Evolutionary conservation across 2,329 filamentous ascomycete genomes (phyloP), one percentile per base, ranked within the genome.

Genomic region (Lecanicillium sp.): DNA sequence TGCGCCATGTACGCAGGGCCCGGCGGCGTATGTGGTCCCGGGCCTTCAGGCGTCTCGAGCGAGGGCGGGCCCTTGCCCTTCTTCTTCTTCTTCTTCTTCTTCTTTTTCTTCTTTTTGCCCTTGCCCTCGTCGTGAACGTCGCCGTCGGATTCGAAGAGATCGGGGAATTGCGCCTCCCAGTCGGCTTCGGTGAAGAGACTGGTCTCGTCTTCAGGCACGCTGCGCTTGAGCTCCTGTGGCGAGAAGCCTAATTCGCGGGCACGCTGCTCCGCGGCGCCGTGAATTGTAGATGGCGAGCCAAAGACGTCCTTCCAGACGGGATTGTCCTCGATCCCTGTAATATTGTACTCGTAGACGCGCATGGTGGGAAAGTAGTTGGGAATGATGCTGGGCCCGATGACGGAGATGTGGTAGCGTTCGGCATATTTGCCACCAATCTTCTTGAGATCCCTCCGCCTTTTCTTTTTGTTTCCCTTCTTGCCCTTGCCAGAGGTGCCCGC

Each of bases 341-440:
- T 88, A 62, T 98, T 97, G 72, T 97, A 98, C 60, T 95, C 88
- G 54, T 91, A 74, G n/a, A 98, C 77, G n/a, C 90, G 81, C 26
- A 96, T 67, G 1, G 87, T 90, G 0, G 91, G 93, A 55, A 90
- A 93, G 65, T 89, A 95, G 61, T 93, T 96, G 6, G 91, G 93
- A 8, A 97, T 87, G 30, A 98, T 73, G 61, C 90, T 97, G 0
- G 91, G 87, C 39, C 84, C 80, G 48, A 97, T 84, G 21, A 93
- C 71, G 0, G 87, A 84, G 5, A 95, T 66, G 45, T 90, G 84
- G 63, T 89, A 98, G 44, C 90, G 79, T 67, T 98, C 90, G 3
- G 83, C 90, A 69, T 81, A 95, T 52, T 79, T 77, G 4, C 90
- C 90, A 17, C 87, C 89, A 53, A 95, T 83, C 53, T 73, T 71